Percentiles rank a stretch among this genome's conserved stretches.
phyloP scores from a whole-genome alignment of 139 green algal species.

The Gonium pectorale region DNA sequence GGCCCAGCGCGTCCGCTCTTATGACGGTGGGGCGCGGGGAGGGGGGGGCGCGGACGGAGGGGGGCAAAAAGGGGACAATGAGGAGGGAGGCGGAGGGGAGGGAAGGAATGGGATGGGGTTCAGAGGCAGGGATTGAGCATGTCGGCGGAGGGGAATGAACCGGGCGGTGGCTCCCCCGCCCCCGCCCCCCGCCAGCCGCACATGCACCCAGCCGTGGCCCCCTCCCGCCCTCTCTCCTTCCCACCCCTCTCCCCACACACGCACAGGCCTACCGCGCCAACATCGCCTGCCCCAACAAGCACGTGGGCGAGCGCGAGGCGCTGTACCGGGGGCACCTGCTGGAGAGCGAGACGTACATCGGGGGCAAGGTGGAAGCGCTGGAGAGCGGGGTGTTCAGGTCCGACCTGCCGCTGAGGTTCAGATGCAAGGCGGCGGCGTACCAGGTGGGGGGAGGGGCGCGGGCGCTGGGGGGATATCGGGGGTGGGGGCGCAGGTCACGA shows the following conservation, averaged over 20 bases:
- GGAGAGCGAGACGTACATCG: conserved; percentile 98
- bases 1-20: neutral
- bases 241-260: neutral
- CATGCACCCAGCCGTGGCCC: too few species aligned
- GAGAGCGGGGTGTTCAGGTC: conserved; percentile 93
- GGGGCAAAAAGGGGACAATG: too few species aligned
- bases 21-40: too few species aligned
- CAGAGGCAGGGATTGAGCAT: too few species aligned
- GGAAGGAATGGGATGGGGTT: too few species aligned
- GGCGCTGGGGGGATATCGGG: too few species aligned
- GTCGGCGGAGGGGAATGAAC: too few species aligned
- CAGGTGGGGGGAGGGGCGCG: conserved; percentile 60
- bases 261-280: conserved; percentile 58
- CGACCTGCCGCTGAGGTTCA: conserved; percentile 94
- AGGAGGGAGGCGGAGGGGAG: conserved; percentile 46
- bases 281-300: conserved; percentile 98
- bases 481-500: too few species aligned
- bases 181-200: too few species aligned
- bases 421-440: conserved; percentile 80
- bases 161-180: too few species aligned
- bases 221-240: neutral
- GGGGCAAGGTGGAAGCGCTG: conserved; percentile 78
- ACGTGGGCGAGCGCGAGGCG: conserved; percentile 75
- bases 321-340: conserved; percentile 90
- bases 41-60: neutral